These are phyloP conservation scores for Barbatosphaeria neglecta DNA, from an alignment of 495 filamentous ascomycete genomes.

Conservation along the genomic window DNA sequence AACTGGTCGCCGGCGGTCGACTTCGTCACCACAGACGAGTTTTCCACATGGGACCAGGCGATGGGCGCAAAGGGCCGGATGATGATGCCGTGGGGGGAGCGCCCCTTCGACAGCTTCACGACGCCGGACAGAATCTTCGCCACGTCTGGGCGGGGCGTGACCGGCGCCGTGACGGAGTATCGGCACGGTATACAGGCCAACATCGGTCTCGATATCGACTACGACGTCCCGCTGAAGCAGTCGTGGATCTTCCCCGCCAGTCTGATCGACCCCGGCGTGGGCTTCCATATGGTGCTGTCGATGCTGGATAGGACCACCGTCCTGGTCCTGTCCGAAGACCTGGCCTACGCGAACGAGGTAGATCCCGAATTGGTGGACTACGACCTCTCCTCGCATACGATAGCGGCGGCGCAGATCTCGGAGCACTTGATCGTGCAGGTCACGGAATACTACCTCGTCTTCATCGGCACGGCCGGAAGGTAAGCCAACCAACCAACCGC, in stretches of 20 bases:
- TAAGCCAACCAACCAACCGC: slow-evolving; percentile 8
- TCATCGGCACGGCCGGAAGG: slow-evolving; percentile 15
- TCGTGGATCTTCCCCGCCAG: slow-evolving; percentile 31
- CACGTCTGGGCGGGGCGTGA: slow-evolving; percentile 43
- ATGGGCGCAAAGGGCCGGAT: slow-evolving; percentile 1
- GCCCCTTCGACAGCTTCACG: neutral
- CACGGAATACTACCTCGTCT: slow-evolving; percentile 36
- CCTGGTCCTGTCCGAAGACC: slow-evolving; percentile 25
- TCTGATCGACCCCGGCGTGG: slow-evolving; percentile 6
- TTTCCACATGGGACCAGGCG: slow-evolving; percentile 9
- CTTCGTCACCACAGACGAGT: slow-evolving; percentile 39
- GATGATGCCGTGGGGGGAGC: slow-evolving; percentile 7
- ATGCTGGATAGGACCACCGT: slow-evolving; percentile 31
- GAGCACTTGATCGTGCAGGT: slow-evolving; percentile 38
- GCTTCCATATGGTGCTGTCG: slow-evolving; percentile 35
- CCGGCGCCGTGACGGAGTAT: slow-evolving; percentile 57
- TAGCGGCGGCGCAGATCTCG: slow-evolving; percentile 39
- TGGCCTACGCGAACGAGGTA: slow-evolving; percentile 17
- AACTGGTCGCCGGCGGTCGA: slow-evolving; percentile 82
- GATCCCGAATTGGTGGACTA: slow-evolving; percentile 31
- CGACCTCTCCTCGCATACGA: slow-evolving; percentile 39
- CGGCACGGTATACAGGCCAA: slow-evolving; percentile 60
- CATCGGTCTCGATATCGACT: slow-evolving; percentile 44
- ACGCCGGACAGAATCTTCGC: slow-evolving; percentile 44
- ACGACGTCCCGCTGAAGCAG: slow-evolving; percentile 24